These are phyloP conservation scores for Schwanniomyces vanrijiae DNA, from an alignment of 805 yeast genomes.

Conservation along the genomic window DNA sequence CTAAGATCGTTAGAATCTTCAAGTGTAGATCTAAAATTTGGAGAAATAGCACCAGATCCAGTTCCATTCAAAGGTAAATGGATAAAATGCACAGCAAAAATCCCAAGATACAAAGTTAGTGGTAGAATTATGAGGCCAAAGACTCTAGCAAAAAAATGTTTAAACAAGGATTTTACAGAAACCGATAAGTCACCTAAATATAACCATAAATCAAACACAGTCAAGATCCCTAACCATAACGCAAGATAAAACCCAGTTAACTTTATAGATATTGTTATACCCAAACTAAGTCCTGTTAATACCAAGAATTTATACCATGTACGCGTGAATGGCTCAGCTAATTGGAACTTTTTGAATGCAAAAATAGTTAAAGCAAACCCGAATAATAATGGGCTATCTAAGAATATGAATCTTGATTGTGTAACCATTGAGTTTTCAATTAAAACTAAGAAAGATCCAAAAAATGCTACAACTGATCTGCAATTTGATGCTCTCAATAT, in stretches of 20 bases:
- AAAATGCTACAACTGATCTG: slow-evolving; percentile 47
- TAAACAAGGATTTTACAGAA: slow-evolving; percentile 32
- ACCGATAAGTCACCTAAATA: slow-evolving; percentile 66
- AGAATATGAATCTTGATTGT: slow-evolving; percentile 51
- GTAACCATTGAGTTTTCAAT: slow-evolving; percentile 68
- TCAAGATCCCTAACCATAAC: slow-evolving; percentile 57
- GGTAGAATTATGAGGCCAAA: slow-evolving; percentile 55
- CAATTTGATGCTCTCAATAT: slow-evolving; percentile 58
- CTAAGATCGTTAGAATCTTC: slow-evolving; percentile 35
- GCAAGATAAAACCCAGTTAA: slow-evolving; percentile 70
- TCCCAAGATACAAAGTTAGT: slow-evolving; percentile 50
- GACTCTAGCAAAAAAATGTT: slow-evolving; percentile 41
- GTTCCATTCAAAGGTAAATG: slow-evolving; percentile 49
- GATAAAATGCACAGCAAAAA: slow-evolving; percentile 59
- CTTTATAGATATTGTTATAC: slow-evolving; percentile 64
- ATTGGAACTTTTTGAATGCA: slow-evolving; percentile 50
- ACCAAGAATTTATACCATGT: slow-evolving; percentile 55
- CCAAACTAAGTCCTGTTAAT: slow-evolving; percentile 47
- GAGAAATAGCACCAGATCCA: slow-evolving; percentile 62
- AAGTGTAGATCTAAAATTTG: slow-evolving; percentile 65
- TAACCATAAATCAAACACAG: slow-evolving; percentile 60
- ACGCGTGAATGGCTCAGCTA: slow-evolving; percentile 41
- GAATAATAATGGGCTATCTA: slow-evolving; percentile 46
- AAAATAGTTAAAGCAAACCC: slow-evolving; percentile 49
- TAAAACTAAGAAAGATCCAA: slow-evolving; percentile 51